Conservation (phyloP, 192 early-diverging fungal genomes). For the Cladochytrium replicatum region DNA sequence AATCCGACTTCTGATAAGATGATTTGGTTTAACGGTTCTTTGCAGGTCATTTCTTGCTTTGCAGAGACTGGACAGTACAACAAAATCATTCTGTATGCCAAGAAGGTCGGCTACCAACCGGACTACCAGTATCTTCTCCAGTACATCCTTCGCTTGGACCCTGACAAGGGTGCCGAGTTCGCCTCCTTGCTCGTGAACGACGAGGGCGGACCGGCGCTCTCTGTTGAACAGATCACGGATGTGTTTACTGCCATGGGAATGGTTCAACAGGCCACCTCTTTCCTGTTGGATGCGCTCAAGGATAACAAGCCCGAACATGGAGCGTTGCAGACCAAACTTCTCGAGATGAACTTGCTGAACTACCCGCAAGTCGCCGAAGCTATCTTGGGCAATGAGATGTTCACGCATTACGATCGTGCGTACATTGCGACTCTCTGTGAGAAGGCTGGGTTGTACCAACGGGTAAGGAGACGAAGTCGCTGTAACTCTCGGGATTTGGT, state of each 20-base stretch:
- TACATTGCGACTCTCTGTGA: conserved; percentile 90
- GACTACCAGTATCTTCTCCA: conserved; percentile 87
- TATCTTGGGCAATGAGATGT: conserved; percentile 91
- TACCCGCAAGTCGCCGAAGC: conserved; percentile 98
- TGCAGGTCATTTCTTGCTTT: conserved; percentile 82
- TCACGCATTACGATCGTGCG: conserved; percentile 88
- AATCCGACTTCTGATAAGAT: too few species aligned
- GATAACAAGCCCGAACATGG: conserved; percentile 85
- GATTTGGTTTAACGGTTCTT: not conserved
- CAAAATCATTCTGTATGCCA: conserved; percentile 93
- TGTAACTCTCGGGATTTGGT: not conserved
- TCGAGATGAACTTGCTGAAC: conserved; percentile 96
- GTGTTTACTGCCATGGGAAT: conserved; percentile 85
- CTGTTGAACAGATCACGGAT: conserved; percentile 85
- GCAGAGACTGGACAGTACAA: conserved; percentile 91
- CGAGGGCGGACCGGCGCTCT: conserved; percentile 72
- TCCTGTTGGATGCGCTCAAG: conserved; percentile 93
- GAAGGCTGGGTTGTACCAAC: conserved; percentile 94
- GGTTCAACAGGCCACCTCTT: conserved; percentile 94
- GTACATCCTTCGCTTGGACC: conserved; percentile 80
- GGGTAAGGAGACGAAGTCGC: conserved; percentile 31
- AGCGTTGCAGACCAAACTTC: conserved; percentile 82
- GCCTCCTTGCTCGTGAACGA: conserved; percentile 78
- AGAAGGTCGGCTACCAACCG: conserved; percentile 85
- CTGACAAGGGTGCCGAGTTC: conserved; percentile 91